Percentiles rank a stretch among this genome's conserved stretches.
phyloP scores from a whole-genome alignment of 768 basidiomycete species.

The Epithele typhae region DNA sequence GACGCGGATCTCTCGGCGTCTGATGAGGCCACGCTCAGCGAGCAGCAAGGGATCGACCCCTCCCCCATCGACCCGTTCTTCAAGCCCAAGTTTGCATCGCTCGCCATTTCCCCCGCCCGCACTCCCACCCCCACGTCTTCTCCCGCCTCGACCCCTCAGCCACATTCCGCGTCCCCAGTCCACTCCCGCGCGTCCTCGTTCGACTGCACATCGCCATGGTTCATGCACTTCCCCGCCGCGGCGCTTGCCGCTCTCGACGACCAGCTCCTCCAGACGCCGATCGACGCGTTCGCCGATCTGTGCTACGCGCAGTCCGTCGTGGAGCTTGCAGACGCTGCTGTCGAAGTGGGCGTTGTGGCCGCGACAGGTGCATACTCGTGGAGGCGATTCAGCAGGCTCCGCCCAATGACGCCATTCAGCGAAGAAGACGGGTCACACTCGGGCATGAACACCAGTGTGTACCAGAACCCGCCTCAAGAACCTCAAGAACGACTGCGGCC shows the following conservation, averaged over 20 bases:
- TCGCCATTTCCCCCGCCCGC: not conserved
- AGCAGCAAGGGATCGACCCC: not conserved
- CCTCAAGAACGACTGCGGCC: not conserved
- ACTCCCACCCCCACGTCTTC: not conserved
- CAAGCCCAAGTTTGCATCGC: not conserved
- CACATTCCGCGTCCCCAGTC: not conserved
- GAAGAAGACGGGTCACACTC: conserved; percentile 1
- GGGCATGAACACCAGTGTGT: too few relatives aligned
- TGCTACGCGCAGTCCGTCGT: conserved; percentile 39
- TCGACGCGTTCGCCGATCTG: conserved; percentile 38
- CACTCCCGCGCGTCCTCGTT: conserved; percentile 7
- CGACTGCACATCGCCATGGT: conserved; percentile 13
- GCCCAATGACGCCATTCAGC: conserved; percentile 1
- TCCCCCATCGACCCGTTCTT: conserved; percentile 1
- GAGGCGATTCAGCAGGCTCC: conserved; percentile 13
- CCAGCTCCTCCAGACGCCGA: conserved; percentile 36
- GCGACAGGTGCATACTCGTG: not conserved
- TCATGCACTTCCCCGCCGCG: conserved; percentile 36
- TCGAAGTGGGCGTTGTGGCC: not conserved
- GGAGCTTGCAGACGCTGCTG: not conserved
- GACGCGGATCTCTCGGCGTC: not conserved
- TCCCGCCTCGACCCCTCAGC: not conserved
- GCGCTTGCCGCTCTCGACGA: conserved; percentile 41
- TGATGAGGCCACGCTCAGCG: not conserved
- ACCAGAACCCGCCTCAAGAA: not conserved